phyloP scores from a whole-genome alignment of 1,139 yeast genomes.

The Taphrina betulina region DNA sequence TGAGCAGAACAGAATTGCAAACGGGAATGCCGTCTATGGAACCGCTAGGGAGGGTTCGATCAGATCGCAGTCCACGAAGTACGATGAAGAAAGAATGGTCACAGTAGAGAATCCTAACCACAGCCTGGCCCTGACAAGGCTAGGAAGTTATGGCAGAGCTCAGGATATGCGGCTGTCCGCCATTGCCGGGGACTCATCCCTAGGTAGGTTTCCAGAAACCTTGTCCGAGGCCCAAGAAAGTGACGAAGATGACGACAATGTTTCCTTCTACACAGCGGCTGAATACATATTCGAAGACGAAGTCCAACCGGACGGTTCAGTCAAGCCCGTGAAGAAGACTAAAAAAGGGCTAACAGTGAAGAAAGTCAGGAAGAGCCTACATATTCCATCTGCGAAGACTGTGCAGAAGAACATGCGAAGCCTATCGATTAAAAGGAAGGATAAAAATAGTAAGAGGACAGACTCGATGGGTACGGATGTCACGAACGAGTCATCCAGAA shows the following conservation, averaged over 20 bases:
- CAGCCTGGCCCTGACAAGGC: constrained; percentile 10
- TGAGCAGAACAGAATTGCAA: constrained; percentile 3
- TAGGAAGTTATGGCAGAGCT: constrained; percentile 18
- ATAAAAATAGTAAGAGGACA: constrained; percentile 1
- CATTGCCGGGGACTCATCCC: background rate
- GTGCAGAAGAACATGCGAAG: constrained; percentile 29
- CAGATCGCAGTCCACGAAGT: constrained; percentile 11
- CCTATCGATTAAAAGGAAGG: constrained; percentile 24
- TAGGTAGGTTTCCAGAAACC: constrained; percentile 12
- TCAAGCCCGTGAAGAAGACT: constrained; percentile 27
- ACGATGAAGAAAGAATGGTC: constrained; percentile 10
- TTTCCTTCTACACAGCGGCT: constrained; percentile 27
- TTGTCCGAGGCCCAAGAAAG: background rate
- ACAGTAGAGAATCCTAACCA: constrained; percentile 11
- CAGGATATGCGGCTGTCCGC: background rate
- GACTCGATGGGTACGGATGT: constrained; percentile 1
- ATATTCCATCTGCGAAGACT: constrained; percentile 30
- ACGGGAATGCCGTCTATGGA: background rate
- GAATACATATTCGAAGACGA: constrained; percentile 25
- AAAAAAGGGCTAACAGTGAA: constrained; percentile 25
- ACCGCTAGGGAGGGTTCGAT: constrained; percentile 7
- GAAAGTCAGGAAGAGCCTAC: constrained; percentile 24
- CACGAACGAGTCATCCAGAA: background rate
- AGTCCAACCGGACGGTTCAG: constrained; percentile 19
- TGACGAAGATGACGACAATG: constrained; percentile 17